phyloP scores from a whole-genome alignment of 495 filamentous ascomycete species.

The Platismatia glauca region DNA sequence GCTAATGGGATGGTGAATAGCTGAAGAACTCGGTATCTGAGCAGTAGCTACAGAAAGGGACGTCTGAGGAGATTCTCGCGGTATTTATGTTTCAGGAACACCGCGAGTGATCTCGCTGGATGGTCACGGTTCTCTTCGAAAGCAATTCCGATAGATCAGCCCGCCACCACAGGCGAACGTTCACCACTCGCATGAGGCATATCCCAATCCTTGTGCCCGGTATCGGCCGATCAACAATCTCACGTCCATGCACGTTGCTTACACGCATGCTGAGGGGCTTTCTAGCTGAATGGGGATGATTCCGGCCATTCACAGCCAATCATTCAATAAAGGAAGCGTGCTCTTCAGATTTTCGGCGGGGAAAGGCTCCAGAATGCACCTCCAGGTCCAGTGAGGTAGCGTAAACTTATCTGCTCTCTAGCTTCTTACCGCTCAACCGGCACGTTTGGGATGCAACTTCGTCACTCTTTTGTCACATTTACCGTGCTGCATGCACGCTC shows the following conservation, averaged over 20 bases:
- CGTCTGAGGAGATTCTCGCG: slow-evolving; percentile 3
- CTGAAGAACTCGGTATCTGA: slow-evolving; percentile 1
- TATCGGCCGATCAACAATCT: slow-evolving; percentile 8
- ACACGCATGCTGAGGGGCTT: slow-evolving; percentile 13
- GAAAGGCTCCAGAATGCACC: slow-evolving; percentile 2
- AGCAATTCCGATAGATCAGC: slow-evolving; percentile 6
- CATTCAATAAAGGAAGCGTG: not conserved
- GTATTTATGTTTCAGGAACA: slow-evolving; percentile 23
- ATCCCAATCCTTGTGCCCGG: not conserved
- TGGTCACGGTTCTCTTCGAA: slow-evolving; percentile 6
- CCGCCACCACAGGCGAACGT: not conserved
- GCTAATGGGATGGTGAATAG: slow-evolving; percentile 1
- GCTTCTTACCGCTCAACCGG: slow-evolving; percentile 2
- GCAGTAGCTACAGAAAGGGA: slow-evolving; percentile 1
- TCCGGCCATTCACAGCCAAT: slow-evolving; percentile 9
- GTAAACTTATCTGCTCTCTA: slow-evolving; percentile 18
- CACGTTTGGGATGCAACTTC: slow-evolving; percentile 13
- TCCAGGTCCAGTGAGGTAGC: slow-evolving; percentile 15
- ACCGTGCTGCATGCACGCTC: slow-evolving; percentile 10
- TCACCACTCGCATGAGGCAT: slow-evolving; percentile 1
- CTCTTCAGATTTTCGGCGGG: not conserved
- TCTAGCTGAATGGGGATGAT: slow-evolving; percentile 7
- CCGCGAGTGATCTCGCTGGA: slow-evolving; percentile 13
- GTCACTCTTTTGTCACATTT: slow-evolving; percentile 14
- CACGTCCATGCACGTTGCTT: slow-evolving; percentile 15